A percentile compares a stretch with the other conserved stretches of the same genome.
Conservation (phyloP, 2,329 filamentous ascomycete genomes). For the Trichoderma semiorbis region DNA sequence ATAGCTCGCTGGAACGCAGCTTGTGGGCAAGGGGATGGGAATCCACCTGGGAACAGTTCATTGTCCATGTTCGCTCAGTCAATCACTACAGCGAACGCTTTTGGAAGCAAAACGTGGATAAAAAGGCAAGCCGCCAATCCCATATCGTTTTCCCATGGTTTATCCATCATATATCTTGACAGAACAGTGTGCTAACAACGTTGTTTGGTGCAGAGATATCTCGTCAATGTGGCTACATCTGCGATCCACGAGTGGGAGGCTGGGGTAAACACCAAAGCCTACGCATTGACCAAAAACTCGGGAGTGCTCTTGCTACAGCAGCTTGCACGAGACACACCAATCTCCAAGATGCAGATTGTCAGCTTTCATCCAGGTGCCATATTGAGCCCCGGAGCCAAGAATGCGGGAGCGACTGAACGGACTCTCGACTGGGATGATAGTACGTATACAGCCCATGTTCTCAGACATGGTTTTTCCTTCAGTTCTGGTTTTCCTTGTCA, state of each 20-base stretch:
- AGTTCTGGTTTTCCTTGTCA: not conserved
- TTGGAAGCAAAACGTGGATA: constrained; percentile 24
- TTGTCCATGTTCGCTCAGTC: constrained; percentile 18
- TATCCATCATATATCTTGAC: not conserved
- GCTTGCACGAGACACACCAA: constrained; percentile 29
- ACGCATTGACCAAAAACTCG: constrained; percentile 33
- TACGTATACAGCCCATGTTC: not conserved
- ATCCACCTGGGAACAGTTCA: constrained; percentile 12
- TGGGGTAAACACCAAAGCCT: constrained; percentile 29
- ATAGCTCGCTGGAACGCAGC: not conserved
- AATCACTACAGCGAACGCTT: constrained; percentile 21
- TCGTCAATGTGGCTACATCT: constrained; percentile 12
- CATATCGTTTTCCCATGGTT: not conserved
- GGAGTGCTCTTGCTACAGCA: constrained; percentile 33
- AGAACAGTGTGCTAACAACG: not conserved
- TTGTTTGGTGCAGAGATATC: not conserved
- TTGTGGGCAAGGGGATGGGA: constrained; percentile 18
- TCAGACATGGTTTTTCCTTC: no score
- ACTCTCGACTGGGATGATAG: constrained; percentile 7
- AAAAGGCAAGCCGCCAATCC: constrained; percentile 1
- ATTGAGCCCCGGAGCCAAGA: constrained; percentile 27
- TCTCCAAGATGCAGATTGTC: constrained; percentile 35
- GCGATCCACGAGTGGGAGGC: constrained; percentile 25
- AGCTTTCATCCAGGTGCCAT: constrained; percentile 37
- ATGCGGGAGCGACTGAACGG: constrained; percentile 14